phyloP scores from a whole-genome alignment of 495 filamentous ascomycete genomes.

The Aspergillus egyptiacus region DNA sequence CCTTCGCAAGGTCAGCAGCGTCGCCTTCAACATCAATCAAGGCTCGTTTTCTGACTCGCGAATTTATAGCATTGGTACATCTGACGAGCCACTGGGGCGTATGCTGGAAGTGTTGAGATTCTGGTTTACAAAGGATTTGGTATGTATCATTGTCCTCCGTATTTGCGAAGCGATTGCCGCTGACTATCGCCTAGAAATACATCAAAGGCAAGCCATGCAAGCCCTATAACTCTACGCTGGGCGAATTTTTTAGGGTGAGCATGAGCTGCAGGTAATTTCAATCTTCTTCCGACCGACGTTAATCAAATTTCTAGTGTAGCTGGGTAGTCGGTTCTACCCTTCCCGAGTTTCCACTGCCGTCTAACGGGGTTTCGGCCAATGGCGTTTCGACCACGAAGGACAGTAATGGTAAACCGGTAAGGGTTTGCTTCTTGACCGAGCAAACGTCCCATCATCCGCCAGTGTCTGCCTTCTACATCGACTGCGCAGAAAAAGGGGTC shows the following conservation, averaged over 20 bases:
- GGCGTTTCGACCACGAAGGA: slow-evolving; percentile 23
- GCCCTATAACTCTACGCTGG: slow-evolving; percentile 93
- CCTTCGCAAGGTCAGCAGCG: slow-evolving; percentile 66
- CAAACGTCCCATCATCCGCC: slow-evolving; percentile 99
- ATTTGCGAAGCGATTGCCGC: neutral
- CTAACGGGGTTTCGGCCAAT: slow-evolving; percentile 35
- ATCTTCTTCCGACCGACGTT: slow-evolving; percentile 4
- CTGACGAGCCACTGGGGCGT: slow-evolving; percentile 81
- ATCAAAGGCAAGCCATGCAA: slow-evolving; percentile 98
- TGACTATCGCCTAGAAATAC: slow-evolving; percentile 62
- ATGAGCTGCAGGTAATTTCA: neutral
- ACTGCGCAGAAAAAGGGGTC: slow-evolving; percentile 87
- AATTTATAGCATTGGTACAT: slow-evolving; percentile 75
- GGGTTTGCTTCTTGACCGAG: slow-evolving; percentile 89
- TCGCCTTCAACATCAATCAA: slow-evolving; percentile 14
- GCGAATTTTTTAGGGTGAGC: slow-evolving; percentile 92
- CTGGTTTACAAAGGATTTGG: slow-evolving; percentile 97
- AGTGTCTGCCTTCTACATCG: slow-evolving; percentile 91
- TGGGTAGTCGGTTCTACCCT: slow-evolving; percentile 78
- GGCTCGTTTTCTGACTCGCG: slow-evolving; percentile 33
- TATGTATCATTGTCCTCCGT: slow-evolving; percentile 28
- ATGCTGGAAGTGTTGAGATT: slow-evolving; percentile 92
- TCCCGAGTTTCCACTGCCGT: slow-evolving; percentile 41
- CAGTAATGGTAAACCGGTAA: slow-evolving; percentile 51
- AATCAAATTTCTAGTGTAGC: slow-evolving; percentile 57